Evolutionary conservation across 345 rosid genomes (phyloP).

Genomic region (Brassica cretica): DNA sequence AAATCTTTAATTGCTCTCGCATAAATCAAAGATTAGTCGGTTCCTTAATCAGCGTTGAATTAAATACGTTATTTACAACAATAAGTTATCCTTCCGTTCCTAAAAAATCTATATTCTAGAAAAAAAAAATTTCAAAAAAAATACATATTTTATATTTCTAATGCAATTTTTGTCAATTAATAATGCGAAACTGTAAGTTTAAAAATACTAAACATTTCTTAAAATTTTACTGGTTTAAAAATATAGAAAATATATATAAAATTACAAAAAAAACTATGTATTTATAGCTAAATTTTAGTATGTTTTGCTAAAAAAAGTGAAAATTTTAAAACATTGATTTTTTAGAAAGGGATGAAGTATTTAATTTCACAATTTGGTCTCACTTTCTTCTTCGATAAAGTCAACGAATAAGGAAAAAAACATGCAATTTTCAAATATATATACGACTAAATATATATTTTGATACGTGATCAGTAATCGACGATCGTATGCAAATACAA

Average conservation of each 20-base stretch:
- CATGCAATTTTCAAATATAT: neutral
- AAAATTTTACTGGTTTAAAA: no score
- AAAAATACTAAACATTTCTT: no score
- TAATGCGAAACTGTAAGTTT: no score
- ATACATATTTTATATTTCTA: no score
- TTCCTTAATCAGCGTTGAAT: slow-evolving; percentile 27
- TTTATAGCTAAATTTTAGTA: no score
- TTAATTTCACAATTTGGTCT: neutral
- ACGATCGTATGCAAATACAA: neutral
- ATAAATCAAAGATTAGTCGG: slow-evolving; percentile 12
- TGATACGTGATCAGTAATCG: neutral
- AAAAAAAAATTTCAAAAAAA: no score
- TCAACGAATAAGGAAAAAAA: slow-evolving; percentile 11
- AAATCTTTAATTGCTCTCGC: slow-evolving; percentile 21
- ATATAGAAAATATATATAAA: no score
- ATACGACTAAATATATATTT: neutral
- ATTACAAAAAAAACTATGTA: no score
- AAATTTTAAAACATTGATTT: no score
- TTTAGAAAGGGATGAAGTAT: neutral
- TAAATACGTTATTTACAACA: neutral
- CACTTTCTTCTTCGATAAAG: neutral
- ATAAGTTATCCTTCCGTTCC: neutral
- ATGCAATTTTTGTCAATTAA: no score
- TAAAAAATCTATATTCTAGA: no score
- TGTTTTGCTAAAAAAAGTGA: no score